Percentiles rank a stretch among this genome's conserved stretches.
phyloP scores from a whole-genome alignment of 2,329 filamentous ascomycete genomes.

The Pyrenophora graminea region DNA sequence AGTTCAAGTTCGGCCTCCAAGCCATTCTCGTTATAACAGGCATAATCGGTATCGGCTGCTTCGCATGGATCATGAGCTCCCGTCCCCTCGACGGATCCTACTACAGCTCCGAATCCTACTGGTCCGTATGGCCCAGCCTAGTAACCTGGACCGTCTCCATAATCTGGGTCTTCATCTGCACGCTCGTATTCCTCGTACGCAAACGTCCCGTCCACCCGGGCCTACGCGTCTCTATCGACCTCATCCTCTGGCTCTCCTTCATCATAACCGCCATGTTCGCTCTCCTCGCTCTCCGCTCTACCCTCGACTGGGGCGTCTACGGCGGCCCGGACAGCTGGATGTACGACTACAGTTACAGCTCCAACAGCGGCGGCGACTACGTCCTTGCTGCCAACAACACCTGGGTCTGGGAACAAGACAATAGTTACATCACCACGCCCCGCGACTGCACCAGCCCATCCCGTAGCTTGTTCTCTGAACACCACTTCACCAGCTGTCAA shows the following conservation, averaged over 20 bases:
- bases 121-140: conserved; percentile 26
- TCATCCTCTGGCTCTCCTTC: conserved; percentile 43
- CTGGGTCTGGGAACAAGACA: conserved; percentile 33
- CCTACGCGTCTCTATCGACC: conserved; percentile 39
- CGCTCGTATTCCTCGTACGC: conserved; percentile 32
- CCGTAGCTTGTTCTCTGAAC: background rate
- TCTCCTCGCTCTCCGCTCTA: conserved; percentile 16
- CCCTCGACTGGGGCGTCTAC: conserved; percentile 25
- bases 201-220: conserved; percentile 42
- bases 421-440: conserved; percentile 15
- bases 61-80: conserved; percentile 28
- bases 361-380: conserved; percentile 26
- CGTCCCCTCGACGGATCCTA: conserved; percentile 1
- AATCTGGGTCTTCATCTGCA: conserved; percentile 36
- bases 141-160: conserved; percentile 39
- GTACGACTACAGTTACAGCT: conserved; percentile 14
- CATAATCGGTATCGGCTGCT: conserved; percentile 40
- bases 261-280: conserved; percentile 35
- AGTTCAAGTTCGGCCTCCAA: conserved; percentile 37
- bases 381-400: conserved; percentile 33
- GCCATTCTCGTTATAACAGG: conserved; percentile 26
- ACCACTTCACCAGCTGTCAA: conserved; percentile 29
- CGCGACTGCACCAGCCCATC: conserved; percentile 20
- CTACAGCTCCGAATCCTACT: conserved; percentile 22
- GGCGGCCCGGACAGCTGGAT: conserved; percentile 14